A percentile compares a stretch with the other conserved stretches of the same genome.
Conservation (phyloP, 1,139 yeast species). For the Debaryomyces sp. region DNA sequence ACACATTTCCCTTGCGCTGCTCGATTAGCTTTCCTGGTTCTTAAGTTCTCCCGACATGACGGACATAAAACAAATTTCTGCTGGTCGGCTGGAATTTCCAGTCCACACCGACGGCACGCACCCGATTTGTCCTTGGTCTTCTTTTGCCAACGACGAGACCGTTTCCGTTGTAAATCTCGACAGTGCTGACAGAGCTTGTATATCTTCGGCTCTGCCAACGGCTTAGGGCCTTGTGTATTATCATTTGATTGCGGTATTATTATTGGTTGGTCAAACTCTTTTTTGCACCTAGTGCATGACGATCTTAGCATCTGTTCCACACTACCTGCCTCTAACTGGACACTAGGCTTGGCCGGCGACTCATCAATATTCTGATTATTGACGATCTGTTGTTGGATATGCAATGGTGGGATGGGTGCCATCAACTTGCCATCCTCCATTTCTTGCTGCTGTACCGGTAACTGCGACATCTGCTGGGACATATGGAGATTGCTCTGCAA, state of each 20-base stretch:
- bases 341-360: slow-evolving; percentile 1
- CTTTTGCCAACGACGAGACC: slow-evolving; percentile 66
- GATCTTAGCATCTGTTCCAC: slow-evolving; percentile 21
- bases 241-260: slow-evolving; percentile 37
- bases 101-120: slow-evolving; percentile 67
- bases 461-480: slow-evolving; percentile 14
- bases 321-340: neutral
- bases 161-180: slow-evolving; percentile 61
- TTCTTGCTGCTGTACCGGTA: slow-evolving; percentile 8
- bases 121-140: slow-evolving; percentile 62
- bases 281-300: slow-evolving; percentile 61
- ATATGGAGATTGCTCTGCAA: slow-evolving; percentile 8
- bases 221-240: slow-evolving; percentile 23
- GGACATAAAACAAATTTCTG: slow-evolving; percentile 61
- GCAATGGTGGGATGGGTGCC: slow-evolving; percentile 50
- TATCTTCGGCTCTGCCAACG: slow-evolving; percentile 46
- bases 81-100: slow-evolving; percentile 51
- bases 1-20: slow-evolving; percentile 68
- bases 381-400: slow-evolving; percentile 46
- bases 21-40: slow-evolving; percentile 58
- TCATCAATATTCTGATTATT: slow-evolving; percentile 15
- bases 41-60: slow-evolving; percentile 54
- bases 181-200: slow-evolving; percentile 66
- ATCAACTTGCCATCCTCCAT: slow-evolving; percentile 25
- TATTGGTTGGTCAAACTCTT: slow-evolving; percentile 52